phyloP scores from a whole-genome alignment of 441 rosid species.

The Aquilaria agallochum region DNA sequence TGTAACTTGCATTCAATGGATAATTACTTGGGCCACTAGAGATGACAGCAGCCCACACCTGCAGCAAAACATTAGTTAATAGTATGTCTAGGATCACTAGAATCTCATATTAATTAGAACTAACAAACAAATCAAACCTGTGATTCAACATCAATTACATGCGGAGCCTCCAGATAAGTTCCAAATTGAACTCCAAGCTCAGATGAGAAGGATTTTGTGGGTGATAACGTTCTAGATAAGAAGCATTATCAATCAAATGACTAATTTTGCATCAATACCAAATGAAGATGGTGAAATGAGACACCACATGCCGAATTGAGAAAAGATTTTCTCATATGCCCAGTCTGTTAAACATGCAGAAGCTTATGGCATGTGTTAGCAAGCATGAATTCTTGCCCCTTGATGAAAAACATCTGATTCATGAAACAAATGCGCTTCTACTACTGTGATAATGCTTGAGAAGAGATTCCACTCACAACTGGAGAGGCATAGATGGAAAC shows the following conservation, averaged over 20 bases:
- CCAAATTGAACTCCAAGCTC: slow-evolving; percentile 97
- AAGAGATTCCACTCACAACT: not conserved
- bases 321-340: no score
- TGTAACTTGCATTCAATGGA: slow-evolving; percentile 87
- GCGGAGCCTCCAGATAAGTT: slow-evolving; percentile 96
- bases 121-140: slow-evolving; percentile 48
- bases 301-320: no score
- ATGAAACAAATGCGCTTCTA: no score
- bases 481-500: no score
- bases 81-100: slow-evolving; percentile 11
- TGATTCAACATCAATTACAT: slow-evolving; percentile 76
- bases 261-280: no score
- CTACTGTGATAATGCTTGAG: not conserved
- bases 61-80: slow-evolving; percentile 23
- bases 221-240: slow-evolving; percentile 78
- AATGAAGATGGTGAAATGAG: no score
- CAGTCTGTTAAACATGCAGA: no score
- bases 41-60: slow-evolving; percentile 86
- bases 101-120: slow-evolving; percentile 13
- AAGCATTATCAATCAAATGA: no score
- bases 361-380: slow-evolving; percentile 5
- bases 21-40: slow-evolving; percentile 70
- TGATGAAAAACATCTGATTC: slow-evolving; percentile 8
- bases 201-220: slow-evolving; percentile 90
- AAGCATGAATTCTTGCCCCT: slow-evolving; percentile 1